These are phyloP conservation scores for Curvularia hawaiiensis DNA, from an alignment of 2,329 filamentous ascomycete species.

Conservation along the genomic window DNA sequence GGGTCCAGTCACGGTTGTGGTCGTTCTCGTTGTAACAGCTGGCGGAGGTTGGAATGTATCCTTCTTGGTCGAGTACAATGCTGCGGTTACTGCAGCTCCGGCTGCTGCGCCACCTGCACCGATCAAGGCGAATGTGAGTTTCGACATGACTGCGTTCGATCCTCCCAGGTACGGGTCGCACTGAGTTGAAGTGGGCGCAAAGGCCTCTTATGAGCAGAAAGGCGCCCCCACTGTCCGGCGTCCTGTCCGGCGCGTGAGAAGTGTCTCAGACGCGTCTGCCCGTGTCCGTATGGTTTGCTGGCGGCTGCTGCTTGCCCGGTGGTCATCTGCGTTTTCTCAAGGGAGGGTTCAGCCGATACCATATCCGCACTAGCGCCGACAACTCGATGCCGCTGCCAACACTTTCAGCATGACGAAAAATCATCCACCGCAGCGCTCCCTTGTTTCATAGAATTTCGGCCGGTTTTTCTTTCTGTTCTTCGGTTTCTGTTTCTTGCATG, in stretches of 20 bases:
- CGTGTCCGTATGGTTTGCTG: constrained; percentile 35
- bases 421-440: constrained; percentile 8
- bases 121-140: constrained; percentile 56
- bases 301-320: constrained; percentile 25
- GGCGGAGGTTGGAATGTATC: constrained; percentile 29
- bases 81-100: constrained; percentile 56
- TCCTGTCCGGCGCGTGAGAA: constrained; percentile 41
- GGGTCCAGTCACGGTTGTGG: constrained; percentile 40
- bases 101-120: constrained; percentile 55
- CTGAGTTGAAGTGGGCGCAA: constrained; percentile 2
- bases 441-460: not conserved
- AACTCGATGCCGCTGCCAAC: constrained; percentile 8
- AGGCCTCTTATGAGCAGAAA: constrained; percentile 24
- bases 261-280: constrained; percentile 46
- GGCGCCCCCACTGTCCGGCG: constrained; percentile 28
- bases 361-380: constrained; percentile 20
- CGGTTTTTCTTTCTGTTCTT: not conserved
- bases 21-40: constrained; percentile 44
- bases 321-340: constrained; percentile 37
- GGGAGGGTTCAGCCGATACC: constrained; percentile 28
- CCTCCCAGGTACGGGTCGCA: constrained; percentile 4
- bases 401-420: constrained; percentile 11
- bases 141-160: constrained; percentile 51
- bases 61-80: constrained; percentile 49
- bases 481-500: constrained; percentile 13